Evolutionary conservation across 371 early-diverging fungal genomes (phyloP), one percentile per base, ranked within the genome.

Genomic region (Mortierella sp.): DNA sequence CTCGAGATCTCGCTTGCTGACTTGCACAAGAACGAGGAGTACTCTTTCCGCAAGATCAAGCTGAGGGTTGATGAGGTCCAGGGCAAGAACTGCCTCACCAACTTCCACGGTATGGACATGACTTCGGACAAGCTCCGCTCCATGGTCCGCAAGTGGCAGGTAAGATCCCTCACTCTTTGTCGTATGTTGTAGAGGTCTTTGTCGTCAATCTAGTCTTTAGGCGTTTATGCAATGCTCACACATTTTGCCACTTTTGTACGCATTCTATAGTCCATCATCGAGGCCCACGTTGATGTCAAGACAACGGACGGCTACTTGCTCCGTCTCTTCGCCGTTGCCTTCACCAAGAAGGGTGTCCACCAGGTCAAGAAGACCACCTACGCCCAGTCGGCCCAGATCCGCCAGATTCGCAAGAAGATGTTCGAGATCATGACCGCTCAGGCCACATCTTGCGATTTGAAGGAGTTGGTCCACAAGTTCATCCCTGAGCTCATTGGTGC

Each of bases 91-190:
- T 96, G 97, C 89, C 91, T 99, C 59, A 97, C 99, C 91, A 95
- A 96, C 91, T 99, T 99, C 92, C 92, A 99, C 94, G 95, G 99
- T 74, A 99, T 99, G 99, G 95, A 96, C 86, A 93, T 99, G 88
- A 98, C 99, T 80, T 93, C 97, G 64, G 99, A 99, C 90, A 99
- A 99, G 93, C 91, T 98, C 85, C 94, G 98, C 80, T 98, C 98
- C 81, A 90, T 99, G 86, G 96, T 99, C 86, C 97, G 96, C 94
- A 99, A 99, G 93, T 99, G 99, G 99, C 99, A 98, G 84, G 87
- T 88, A 64, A 3, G 82, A 60, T 43, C 16, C 14, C 27, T 7
- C 7, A 3, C 12, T 7, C 24, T 24, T 19, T 7, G 12, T 48
- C 7, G 10, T 10, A 34, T n/a, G n/a, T n/a, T n/a, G n/a, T n/a